A percentile compares a stretch with the other conserved stretches of the same genome.
Evolutionary conservation across 148 eudicot genomes (phyloP).

Genomic region (Heliamphora exappendiculata): DNA sequence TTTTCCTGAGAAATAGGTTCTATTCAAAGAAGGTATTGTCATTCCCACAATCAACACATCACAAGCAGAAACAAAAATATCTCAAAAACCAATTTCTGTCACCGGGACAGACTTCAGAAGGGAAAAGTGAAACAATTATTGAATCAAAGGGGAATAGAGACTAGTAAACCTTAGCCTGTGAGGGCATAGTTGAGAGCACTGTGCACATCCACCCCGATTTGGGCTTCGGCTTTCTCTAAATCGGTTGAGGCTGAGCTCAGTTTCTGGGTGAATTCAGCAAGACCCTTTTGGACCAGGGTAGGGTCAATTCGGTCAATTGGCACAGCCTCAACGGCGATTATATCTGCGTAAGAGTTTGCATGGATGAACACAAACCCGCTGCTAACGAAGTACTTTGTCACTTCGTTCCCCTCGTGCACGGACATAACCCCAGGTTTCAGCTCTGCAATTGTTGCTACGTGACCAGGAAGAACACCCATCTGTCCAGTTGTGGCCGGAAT

Average conservation of each 20-base stretch:
- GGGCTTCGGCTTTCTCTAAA: conserved; percentile 90
- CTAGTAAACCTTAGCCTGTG: conserved; percentile 29
- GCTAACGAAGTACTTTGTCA: conserved; percentile 62
- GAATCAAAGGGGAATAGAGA: background rate
- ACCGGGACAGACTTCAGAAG: background rate
- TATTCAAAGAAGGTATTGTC: conserved; percentile 1
- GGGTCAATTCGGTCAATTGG: conserved; percentile 74
- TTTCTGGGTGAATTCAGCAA: conserved; percentile 74
- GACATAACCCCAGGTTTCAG: conserved; percentile 69
- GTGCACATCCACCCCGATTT: conserved; percentile 76
- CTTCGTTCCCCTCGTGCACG: conserved; percentile 65
- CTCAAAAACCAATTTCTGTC: conserved; percentile 8
- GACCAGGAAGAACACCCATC: conserved; percentile 83
- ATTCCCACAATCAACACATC: conserved; percentile 9
- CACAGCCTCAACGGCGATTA: conserved; percentile 81
- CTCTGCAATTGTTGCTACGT: conserved; percentile 64
- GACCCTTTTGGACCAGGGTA: conserved; percentile 63
- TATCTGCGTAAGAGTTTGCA: conserved; percentile 62
- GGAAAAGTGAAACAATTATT: background rate
- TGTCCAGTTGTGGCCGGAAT: conserved; percentile 75
- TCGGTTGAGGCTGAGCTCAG: conserved; percentile 75
- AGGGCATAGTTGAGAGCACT: conserved; percentile 73
- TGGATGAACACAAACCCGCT: conserved; percentile 79
- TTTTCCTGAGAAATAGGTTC: background rate
- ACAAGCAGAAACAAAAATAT: background rate